These are phyloP conservation scores for Ormosia semicastrata DNA, from an alignment of 306 rosid species.

Conservation along the genomic window DNA sequence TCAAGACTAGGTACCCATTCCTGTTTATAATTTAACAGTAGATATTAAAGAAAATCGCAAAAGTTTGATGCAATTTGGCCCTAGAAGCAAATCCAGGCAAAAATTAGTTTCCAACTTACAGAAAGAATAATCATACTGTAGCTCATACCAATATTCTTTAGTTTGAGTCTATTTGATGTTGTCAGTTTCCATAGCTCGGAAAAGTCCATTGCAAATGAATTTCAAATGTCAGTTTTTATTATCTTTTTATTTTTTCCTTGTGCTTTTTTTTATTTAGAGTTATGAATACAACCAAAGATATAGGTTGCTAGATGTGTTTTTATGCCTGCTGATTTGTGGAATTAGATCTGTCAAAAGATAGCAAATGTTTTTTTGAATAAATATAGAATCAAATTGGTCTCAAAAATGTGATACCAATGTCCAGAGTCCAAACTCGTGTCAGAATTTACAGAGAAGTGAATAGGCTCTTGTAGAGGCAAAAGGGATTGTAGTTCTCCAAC, in stretches of 20 bases:
- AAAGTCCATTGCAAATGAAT: background rate
- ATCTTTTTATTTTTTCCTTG: background rate
- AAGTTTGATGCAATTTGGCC: background rate
- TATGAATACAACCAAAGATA: background rate
- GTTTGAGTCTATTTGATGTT: background rate
- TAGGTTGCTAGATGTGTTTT: background rate
- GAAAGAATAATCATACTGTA: background rate
- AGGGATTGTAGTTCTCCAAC: background rate
- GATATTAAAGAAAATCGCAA: background rate
- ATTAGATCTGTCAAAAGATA: background rate
- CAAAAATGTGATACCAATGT: background rate
- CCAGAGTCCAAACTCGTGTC: background rate
- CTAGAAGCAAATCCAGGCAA: background rate
- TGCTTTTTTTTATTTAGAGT: background rate
- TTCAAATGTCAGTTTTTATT: background rate
- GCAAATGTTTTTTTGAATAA: background rate
- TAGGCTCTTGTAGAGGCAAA: background rate
- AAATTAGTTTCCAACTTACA: background rate
- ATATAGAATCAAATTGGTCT: background rate
- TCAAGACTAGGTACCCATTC: constrained; percentile 40
- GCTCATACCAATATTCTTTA: background rate
- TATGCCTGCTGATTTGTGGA: background rate
- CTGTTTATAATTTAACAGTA: background rate
- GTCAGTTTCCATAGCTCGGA: background rate
- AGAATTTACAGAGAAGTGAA: background rate